Evolutionary conservation across 73 alveolate genomes (phyloP), one percentile per base, ranked within the genome.

Genomic region (Paramecium primaurelia): DNA sequence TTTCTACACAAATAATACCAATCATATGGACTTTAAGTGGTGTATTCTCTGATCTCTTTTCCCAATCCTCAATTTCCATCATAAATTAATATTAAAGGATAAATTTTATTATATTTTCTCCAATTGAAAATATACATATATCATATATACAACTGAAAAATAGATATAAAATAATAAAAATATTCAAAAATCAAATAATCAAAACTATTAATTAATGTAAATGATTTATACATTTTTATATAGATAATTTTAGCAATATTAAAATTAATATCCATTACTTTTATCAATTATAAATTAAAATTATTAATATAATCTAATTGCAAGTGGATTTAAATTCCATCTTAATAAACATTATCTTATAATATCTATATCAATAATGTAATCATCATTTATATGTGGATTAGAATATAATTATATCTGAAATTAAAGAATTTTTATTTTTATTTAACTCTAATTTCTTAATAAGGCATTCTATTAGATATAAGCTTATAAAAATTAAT

Each of bases 11-110:
- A 40, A 49, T 42, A 38, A 59, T 42, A 89, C 94, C 94, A 40
- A 71, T 45, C 90, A 89, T 89, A 49, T 89, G 94, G n/a, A 71
- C 75, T n/a, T 77, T 25, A 16, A 71, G 18, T 12, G 94, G 94
- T 4, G 91, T 89, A 44, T 89, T 47, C 18, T 69, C 68, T 40
- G 80, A 77, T 89, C 94, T 89, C 6, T 71, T 83, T 73, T 89
- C 94, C 94, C 94, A 89, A 38, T 89, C 94, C 32, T 71, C 86
- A n/a, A 83, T 71, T 30, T 59, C 80, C 51, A 71, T 83, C 94
- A 47, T 68, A 34, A 71, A 77, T 54, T 54, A 54, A 54, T 54
- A 54, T 54, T 54, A 54, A 18, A 54, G 69, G 69, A 54, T 54
- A 54, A 54, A 54, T 54, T 54, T 54, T 54, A 54, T 54, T 54